Evolutionary conservation across 116 monocot genomes (phyloP).

Genomic region (Zostera marina): DNA sequence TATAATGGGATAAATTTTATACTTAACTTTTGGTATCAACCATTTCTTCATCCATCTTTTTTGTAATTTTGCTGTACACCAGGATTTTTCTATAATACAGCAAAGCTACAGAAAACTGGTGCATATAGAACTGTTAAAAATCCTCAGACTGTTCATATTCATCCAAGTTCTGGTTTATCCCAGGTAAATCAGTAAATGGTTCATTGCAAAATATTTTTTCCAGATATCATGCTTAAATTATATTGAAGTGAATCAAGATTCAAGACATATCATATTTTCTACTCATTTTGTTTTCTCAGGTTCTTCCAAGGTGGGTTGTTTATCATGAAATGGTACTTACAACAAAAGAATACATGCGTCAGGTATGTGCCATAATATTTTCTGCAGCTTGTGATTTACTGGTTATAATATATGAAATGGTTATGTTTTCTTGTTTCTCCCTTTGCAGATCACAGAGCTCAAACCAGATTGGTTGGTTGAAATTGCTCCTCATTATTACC

Average conservation of each 20-base stretch:
- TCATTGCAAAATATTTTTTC: not conserved
- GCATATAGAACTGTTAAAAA: constrained; percentile 78
- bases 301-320: constrained; percentile 72
- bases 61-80: not conserved
- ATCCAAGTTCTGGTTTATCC: constrained; percentile 86
- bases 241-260: too few species aligned
- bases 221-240: not conserved
- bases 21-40: not conserved
- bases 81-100: constrained; percentile 90
- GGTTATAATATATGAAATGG: not conserved
- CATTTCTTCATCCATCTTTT: not conserved
- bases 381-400: not conserved
- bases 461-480: constrained; percentile 96
- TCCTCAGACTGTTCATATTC: constrained; percentile 86
- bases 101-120: constrained; percentile 73
- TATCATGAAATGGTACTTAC: constrained; percentile 96
- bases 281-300: constrained; percentile 17
- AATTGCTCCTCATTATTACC: constrained; percentile 94
- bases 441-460: constrained; percentile 60
- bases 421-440: not conserved
- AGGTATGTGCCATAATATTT: constrained; percentile 23
- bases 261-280: too few species aligned
- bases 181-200: constrained; percentile 46
- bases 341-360: constrained; percentile 93
- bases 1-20: not conserved